Conservation (phyloP, 2,329 filamentous ascomycete species). For the Periconia macrospinosa region DNA sequence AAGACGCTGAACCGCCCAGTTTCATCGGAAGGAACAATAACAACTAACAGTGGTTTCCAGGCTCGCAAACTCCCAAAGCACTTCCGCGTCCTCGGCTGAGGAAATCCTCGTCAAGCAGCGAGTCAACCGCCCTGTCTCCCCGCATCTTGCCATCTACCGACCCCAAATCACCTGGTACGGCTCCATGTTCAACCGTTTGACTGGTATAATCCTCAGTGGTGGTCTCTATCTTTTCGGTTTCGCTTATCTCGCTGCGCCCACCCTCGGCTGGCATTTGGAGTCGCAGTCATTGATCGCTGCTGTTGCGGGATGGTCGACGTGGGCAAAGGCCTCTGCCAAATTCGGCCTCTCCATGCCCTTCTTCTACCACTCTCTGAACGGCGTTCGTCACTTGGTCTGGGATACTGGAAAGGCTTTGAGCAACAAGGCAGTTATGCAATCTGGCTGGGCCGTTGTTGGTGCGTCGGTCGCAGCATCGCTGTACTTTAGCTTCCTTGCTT, state of each 20-base stretch:
- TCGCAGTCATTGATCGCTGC: slow-evolving; percentile 64
- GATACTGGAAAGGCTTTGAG: slow-evolving; percentile 64
- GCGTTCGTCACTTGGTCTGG: slow-evolving; percentile 72
- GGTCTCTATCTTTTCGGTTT: slow-evolving; percentile 77
- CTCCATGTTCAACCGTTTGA: slow-evolving; percentile 78
- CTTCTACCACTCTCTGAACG: slow-evolving; percentile 69
- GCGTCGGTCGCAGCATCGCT: slow-evolving; percentile 50
- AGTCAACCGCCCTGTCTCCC: slow-evolving; percentile 76
- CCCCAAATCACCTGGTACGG: slow-evolving; percentile 83
- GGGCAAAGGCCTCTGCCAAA: slow-evolving; percentile 63
- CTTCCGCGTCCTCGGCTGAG: slow-evolving; percentile 58
- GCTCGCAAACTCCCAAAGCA: slow-evolving; percentile 59
- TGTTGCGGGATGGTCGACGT: slow-evolving; percentile 63
- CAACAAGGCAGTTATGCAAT: slow-evolving; percentile 66
- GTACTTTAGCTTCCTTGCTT: slow-evolving; percentile 35
- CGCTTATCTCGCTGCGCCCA: slow-evolving; percentile 78
- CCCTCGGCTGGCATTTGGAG: slow-evolving; percentile 72
- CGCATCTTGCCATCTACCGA: slow-evolving; percentile 85
- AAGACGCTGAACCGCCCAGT: not conserved
- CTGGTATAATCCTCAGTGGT: slow-evolving; percentile 72
- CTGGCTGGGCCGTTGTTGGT: slow-evolving; percentile 66
- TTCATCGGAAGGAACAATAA: slow-evolving; percentile 3
- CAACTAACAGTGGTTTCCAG: slow-evolving; percentile 23
- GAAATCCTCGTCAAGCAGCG: slow-evolving; percentile 80
- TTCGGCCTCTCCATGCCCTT: slow-evolving; percentile 64